Conservation (phyloP, 2,329 filamentous ascomycete species). For the Hirsutella thompsonii region DNA sequence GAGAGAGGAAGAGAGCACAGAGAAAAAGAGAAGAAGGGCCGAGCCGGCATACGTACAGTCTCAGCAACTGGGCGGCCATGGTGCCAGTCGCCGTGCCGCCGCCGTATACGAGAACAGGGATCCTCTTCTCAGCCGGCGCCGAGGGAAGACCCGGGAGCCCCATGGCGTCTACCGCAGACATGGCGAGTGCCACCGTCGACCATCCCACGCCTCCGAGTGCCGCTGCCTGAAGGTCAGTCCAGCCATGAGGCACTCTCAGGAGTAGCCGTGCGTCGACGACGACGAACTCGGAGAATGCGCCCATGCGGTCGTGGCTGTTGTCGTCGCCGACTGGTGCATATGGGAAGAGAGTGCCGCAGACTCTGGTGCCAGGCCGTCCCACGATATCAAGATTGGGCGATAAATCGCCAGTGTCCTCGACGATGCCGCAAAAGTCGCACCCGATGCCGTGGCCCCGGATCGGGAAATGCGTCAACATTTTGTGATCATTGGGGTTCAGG, state of each 20-base stretch:
- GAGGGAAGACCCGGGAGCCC: conserved; percentile 4
- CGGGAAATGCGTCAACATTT: conserved; percentile 10
- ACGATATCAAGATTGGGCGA: not conserved
- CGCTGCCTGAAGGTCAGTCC: not conserved
- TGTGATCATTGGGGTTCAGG: conserved; percentile 15
- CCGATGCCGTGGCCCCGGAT: conserved; percentile 5
- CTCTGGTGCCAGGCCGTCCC: not conserved
- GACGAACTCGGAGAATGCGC: not conserved
- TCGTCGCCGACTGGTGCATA: not conserved
- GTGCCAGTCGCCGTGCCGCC: conserved; percentile 15
- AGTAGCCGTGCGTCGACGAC: not conserved
- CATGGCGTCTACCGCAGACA: not conserved
- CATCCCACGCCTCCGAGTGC: not conserved
- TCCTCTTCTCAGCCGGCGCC: not conserved
- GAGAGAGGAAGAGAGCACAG: too few relatives aligned
- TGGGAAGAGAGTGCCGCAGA: not conserved
- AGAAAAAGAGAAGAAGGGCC: too few relatives aligned
- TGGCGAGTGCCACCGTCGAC: not conserved
- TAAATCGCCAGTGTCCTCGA: conserved; percentile 3
- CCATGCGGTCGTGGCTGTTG: not conserved
- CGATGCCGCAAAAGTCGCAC: conserved; percentile 13
- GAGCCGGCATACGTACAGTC: conserved; percentile 7
- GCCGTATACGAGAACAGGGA: conserved; percentile 16
- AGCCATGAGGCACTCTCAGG: not conserved
- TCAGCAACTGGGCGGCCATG: conserved; percentile 15